Conservation (phyloP, 176 grass and related monocot species). For the Puccinellia tenuiflora region DNA sequence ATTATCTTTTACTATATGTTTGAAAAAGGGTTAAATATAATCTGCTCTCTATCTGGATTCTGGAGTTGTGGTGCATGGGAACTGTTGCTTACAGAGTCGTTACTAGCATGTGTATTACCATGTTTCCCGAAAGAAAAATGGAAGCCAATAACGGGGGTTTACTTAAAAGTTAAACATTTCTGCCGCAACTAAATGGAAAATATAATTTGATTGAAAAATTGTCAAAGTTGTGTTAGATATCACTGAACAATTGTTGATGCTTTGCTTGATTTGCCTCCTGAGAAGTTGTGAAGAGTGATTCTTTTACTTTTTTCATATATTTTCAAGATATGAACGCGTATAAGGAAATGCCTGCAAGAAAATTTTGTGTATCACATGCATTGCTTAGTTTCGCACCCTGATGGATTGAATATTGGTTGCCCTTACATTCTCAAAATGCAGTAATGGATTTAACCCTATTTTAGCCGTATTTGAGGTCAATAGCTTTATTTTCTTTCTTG, state of each 20-base stretch:
- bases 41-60: neutral
- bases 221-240: neutral
- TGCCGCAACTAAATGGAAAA: neutral
- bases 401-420: slow-evolving; percentile 3
- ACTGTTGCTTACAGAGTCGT: neutral
- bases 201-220: neutral
- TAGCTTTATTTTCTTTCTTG: neutral
- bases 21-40: neutral
- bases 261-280: neutral
- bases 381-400: neutral
- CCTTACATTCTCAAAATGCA: neutral
- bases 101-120: neutral
- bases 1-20: neutral
- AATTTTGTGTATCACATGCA: neutral
- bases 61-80: neutral
- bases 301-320: neutral
- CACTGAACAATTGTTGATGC: neutral
- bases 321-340: neutral
- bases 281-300: neutral
- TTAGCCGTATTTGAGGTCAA: neutral
- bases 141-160: neutral
- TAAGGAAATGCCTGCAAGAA: neutral
- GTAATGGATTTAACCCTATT: neutral
- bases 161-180: neutral
- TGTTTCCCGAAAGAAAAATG: neutral